Evolutionary conservation across 2,329 filamentous ascomycete species (phyloP).

Genomic region (Aspergillus transmontanensis): DNA sequence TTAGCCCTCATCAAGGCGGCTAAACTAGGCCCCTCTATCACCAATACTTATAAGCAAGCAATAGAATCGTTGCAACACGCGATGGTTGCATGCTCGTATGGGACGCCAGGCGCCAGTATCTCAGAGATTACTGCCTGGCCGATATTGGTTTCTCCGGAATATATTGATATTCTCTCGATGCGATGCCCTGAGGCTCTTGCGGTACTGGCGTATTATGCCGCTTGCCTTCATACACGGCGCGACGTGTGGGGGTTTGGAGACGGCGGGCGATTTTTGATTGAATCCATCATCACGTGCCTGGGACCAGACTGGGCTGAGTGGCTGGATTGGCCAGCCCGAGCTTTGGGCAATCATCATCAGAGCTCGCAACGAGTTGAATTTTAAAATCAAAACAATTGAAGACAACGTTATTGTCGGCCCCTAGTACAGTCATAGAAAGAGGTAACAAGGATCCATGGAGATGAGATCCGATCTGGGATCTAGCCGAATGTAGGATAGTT

Average conservation of each 20-base stretch:
- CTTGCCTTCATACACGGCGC: conserved; percentile 37
- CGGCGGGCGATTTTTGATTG: conserved; percentile 31
- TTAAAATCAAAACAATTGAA: too few relatives aligned
- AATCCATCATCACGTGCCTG: conserved; percentile 24
- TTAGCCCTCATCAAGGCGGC: conserved; percentile 12
- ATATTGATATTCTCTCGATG: conserved; percentile 31
- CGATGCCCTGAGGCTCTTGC: conserved; percentile 41
- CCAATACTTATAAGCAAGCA: conserved; percentile 12
- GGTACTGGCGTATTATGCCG: conserved; percentile 43
- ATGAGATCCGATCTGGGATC: background rate
- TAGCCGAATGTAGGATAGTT: background rate
- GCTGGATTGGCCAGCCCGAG: conserved; percentile 28
- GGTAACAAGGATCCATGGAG: background rate
- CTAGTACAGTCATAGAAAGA: background rate
- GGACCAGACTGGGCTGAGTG: conserved; percentile 31
- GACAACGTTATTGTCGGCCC: too few relatives aligned
- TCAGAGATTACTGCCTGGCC: conserved; percentile 27
- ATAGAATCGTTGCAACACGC: conserved; percentile 12
- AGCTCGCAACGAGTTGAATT: background rate
- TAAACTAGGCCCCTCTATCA: conserved; percentile 5
- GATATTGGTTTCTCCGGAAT: conserved; percentile 31
- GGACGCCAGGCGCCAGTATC: background rate
- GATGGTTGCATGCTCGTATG: conserved; percentile 8
- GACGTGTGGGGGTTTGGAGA: conserved; percentile 39
- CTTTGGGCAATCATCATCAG: background rate